Evolutionary conservation across 1,284 basidiomycete species (phyloP), one percentile per base, ranked within the genome.

Genomic region (Irpex sp.): DNA sequence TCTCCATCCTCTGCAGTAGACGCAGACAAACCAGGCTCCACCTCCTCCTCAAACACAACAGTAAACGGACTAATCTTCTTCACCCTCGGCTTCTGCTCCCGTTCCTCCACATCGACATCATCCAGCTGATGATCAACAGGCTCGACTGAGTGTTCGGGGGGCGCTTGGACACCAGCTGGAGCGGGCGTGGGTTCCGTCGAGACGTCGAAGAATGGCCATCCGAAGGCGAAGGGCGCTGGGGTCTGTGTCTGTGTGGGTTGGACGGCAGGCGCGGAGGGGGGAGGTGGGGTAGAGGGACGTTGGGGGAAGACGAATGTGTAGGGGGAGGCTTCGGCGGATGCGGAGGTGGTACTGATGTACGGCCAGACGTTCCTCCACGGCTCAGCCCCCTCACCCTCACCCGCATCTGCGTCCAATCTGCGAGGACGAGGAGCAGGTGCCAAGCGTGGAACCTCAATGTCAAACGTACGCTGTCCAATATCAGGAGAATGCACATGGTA

Each of bases 401-500:
- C 16, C 21, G 21, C 28, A 33, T 33, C 28, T 6, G 28, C 28
- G 7, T 33, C 28, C 7, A 33, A 6, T 8, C 28, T 35, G 33
- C 52, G 52, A 9, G 56, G 48, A 36, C 60, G 60, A 57, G 56
- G 56, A 47, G 56, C 56, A 51, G 35, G 53, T 5, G 21, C 45
- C 5, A 39, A 58, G 16, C 51, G 58, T 14, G 63, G 58, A 8
- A 28, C 55, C 21, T 58, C 64, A 8, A 60, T 23, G 56, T 77
- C 74, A 59, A 81, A 78, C 9, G 67, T 60, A 28, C 77, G 77
- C 59, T 79, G 72, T 6, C 74, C 80, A 5, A 71, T 71, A 63
- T 81, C 80, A n/a, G 80, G 80, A 7, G 78, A 79, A 6, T 65
- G 72, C 6, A 79, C 72, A 36, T 63, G 64, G 58, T 70, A 63